Base-by-base conservation (phyloP, 148 eudicot species). In the Silene latifolia region DNA sequence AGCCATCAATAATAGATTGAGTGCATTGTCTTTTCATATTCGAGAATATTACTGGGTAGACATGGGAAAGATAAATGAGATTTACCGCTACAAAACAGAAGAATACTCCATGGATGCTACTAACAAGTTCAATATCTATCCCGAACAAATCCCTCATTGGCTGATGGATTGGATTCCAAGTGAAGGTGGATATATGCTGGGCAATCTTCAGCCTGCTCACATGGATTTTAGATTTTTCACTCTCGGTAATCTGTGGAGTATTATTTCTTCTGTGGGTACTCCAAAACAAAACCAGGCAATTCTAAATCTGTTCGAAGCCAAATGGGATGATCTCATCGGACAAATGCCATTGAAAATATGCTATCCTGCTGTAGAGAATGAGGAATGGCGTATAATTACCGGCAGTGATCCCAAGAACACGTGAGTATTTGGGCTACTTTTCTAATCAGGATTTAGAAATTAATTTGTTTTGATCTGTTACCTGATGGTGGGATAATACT, bases 171-270 rank as follows among this genome's bases (percentile, higher is more conserved):
- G 98, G 98, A 84, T 91, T 65, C 97, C 98, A 0, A 90, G 90
- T 80, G 78, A 83, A 82, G 98, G 98, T 27, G 98, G 98, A 72
- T 93, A 93, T 83, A 79, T 93, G 86, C 87, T 93, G 47, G 98
- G 98, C 44, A 93, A 91, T 83, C 88, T 93, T 64, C 98, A 91
- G 85, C 98, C 98, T 48, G 98, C 98, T 79, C 94, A 93, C 81
- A 93, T 93, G 98, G 98, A 93, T 83, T 93, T 93, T 77, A 89
- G 98, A 78, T 93, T 93, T 83, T 91, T 93, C 69, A 91, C 93
- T 13, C 90, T 91, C 6, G 97, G 98, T 71, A 93, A 93, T 73
- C 90, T 93, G 7, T 93, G 98, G 98, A 88, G 93, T 14, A 86
- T 93, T 23, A 74, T 93, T 65, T 88, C 98, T 0, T 93, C 98